These are phyloP conservation scores for Chaetomiaceae sp. DNA, from an alignment of 2,329 filamentous ascomycete genomes.

Conservation along the genomic window DNA sequence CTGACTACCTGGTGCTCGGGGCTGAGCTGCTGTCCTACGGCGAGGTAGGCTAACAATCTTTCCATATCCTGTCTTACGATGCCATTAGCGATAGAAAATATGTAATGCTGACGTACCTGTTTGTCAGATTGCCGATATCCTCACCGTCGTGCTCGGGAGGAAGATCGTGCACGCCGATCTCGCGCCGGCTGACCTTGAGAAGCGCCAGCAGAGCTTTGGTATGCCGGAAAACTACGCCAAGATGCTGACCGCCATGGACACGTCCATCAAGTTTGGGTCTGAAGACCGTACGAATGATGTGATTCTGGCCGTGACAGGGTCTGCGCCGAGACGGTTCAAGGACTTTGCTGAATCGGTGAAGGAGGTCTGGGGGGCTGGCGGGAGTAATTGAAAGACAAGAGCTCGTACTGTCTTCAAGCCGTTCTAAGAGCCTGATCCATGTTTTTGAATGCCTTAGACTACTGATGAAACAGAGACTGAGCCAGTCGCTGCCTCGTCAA, in stretches of 20 bases:
- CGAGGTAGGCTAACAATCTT: conserved; percentile 25
- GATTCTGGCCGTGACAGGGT: conserved; percentile 31
- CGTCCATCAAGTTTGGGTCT: conserved; percentile 28
- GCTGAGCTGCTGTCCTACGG: conserved; percentile 33
- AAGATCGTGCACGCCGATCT: conserved; percentile 32
- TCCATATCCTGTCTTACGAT: not conserved
- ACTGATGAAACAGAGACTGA: no score
- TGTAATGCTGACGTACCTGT: no score
- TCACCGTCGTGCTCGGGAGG: conserved; percentile 29
- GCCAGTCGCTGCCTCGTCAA: no score
- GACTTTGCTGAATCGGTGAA: conserved; percentile 26
- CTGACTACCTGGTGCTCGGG: conserved; percentile 34
- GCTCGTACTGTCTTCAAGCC: no score
- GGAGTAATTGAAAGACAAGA: no score
- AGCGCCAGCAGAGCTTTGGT: conserved; percentile 23
- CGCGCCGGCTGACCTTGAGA: conserved; percentile 25
- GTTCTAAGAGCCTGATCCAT: no score
- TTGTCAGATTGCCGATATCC: conserved; percentile 29
- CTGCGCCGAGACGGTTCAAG: conserved; percentile 27
- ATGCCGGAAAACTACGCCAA: conserved; percentile 29
- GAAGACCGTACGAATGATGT: conserved; percentile 33
- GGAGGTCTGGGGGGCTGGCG: conserved; percentile 20
- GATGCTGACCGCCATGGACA: conserved; percentile 31
- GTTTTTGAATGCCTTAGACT: no score
- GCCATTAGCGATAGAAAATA: not conserved